phyloP scores from a whole-genome alignment of 176 grass and related monocot species.

The Triticum turgidum region DNA sequence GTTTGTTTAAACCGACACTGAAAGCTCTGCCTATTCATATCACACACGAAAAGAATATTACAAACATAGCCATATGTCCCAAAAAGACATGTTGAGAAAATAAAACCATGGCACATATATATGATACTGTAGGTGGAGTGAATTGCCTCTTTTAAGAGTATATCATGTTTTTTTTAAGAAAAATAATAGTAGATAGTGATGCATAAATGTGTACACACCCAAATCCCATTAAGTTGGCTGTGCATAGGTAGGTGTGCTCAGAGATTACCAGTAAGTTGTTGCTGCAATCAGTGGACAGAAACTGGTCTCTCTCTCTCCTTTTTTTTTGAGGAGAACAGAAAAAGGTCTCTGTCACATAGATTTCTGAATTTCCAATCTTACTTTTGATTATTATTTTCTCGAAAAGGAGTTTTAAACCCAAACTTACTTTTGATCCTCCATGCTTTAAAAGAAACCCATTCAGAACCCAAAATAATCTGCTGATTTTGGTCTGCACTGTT shows the following conservation, averaged over 20 bases:
- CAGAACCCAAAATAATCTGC: background rate
- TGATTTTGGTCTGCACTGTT: slow-evolving; percentile 26
- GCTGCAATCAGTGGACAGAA: background rate
- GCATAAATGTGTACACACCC: slow-evolving; percentile 7
- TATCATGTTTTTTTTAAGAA: too few species aligned
- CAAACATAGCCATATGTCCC: background rate
- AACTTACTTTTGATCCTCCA: too few species aligned
- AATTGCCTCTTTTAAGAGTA: background rate
- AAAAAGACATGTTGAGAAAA: background rate
- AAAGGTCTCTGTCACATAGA: slow-evolving; percentile 3
- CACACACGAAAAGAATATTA: background rate
- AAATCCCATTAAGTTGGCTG: slow-evolving; percentile 10
- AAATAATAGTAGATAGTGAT: background rate
- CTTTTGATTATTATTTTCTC: too few species aligned
- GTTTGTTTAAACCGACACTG: too few species aligned
- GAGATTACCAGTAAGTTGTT: slow-evolving; percentile 7
- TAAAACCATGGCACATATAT: background rate
- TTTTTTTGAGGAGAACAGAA: too few species aligned
- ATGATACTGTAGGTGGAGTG: slow-evolving; percentile 14
- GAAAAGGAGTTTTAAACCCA: too few species aligned
- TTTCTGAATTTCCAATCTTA: slow-evolving; percentile 14
- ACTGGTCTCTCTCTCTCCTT: too few species aligned
- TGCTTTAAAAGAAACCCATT: too few species aligned
- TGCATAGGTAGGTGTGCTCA: slow-evolving; percentile 35
- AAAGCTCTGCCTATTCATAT: background rate